Evolutionary conservation across 2,329 filamentous ascomycete genomes (phyloP), one percentile per base, ranked within the genome.

Genomic region (Calonectria montana): DNA sequence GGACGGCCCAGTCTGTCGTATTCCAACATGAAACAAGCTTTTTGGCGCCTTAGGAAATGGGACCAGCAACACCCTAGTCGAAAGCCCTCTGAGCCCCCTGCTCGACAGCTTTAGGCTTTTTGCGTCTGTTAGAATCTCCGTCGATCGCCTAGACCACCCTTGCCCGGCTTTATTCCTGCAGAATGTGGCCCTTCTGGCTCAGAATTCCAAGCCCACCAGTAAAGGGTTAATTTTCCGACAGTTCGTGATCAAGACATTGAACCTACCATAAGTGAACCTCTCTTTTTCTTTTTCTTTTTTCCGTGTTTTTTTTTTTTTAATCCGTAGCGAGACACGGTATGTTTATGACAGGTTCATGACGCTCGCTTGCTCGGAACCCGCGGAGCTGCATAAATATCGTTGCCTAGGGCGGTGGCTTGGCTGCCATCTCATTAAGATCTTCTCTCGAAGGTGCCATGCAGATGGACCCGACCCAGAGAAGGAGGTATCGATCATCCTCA

Each of bases 11-110:
- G 16, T 59, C 35, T 59, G 55, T 62, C 65, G 65, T 67, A 67
- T 67, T 62, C 31, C 29, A 62, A 45, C 23, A 29, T 61, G 65
- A 62, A 61, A 61, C 65, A 67, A 67, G 65, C 65, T 61, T 67
- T 67, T 61, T 66, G 37, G 43, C 27, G 48, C 61, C 41, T 25
- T 57, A 41, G 37, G 53, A 59, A 59, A 39, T 59, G 31, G 53
- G 53, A 59, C 53, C 53, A 59, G 53, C 53, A 59, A 9, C 12
- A 59, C 31, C 53, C 53, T 18, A n/a, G 53, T 59, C 53, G 16
- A 23, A 10, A 57, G 53, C 31, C 12, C 21, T 5, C 53, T 57
- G n/a, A 59, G 65, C 65, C 37, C 29, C 41, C 41, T 39, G 35
- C 35, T 50, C 47, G 39, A 31, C 27, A 50, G 37, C 15, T 27